Evolutionary conservation across 352 stramenopile species (phyloP), one percentile per base, ranked within the genome.

Genomic region (Globisporangium ultimum): DNA sequence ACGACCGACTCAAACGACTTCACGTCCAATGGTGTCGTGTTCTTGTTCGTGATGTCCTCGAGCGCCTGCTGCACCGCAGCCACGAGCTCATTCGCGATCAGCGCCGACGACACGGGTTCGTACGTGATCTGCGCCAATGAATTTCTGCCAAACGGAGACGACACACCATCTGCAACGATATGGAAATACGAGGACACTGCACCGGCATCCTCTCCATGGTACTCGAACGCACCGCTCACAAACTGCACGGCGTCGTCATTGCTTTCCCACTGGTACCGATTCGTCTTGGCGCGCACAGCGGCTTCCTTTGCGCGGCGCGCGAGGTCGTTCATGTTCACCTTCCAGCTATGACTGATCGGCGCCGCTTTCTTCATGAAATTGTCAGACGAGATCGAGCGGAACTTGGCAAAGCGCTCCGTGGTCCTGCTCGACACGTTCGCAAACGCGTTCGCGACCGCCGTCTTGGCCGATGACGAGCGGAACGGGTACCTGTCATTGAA

Each of bases 151-250:
- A 89, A 88, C 3, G 79, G 77, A 5, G 79, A 79, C 53, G 78
- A 89, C 28, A 91, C 79, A 13, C 84, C 84, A 61, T 91, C 84
- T 14, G 84, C 78, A 3, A 93, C 78, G 63, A 93, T 80, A 66
- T 93, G 84, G 59, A 84, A 91, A 65, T 84, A 89, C 21, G 41
- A 68, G 10, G 71, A 72, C 6, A 63, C 59, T 2, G 67, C 74
- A n/a, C 79, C 74, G 4, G 77, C 82, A 66, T 93, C 84, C 78
- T 93, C 84, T 38, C 78, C 75, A 55, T 93, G 84, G 42, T 66
- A 76, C 61, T 78, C 74, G 51, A 85, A 80, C 14, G 40, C 34
- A 2, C 67, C 65, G 9, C 70, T 58, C 4, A 73, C 83, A 34
- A 82, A 82, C 55, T 80, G 72, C 55, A 88, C 57, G 32, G 56